Base-by-base conservation (phyloP, 83 land plant species). In the Picea mariana region DNA sequence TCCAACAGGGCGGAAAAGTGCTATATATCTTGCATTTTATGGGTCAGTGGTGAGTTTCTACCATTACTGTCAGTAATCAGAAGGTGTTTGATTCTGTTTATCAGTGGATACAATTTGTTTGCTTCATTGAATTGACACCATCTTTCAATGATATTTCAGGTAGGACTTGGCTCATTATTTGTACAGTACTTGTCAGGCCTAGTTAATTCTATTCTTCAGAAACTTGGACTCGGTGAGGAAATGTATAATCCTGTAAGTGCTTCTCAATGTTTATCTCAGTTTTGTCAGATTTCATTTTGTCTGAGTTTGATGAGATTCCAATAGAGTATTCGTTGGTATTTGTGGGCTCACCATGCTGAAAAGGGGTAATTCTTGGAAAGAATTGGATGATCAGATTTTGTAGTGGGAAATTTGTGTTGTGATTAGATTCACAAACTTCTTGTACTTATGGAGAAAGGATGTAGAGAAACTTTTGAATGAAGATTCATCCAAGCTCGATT, bases 1-100 rank as follows among this genome's bases (percentile, higher is more conserved):
- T 24, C 99, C 99, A 34, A 90, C 92, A 47, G 98, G 98, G 44
- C 90, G 99, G 81, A 96, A 96, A 85, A 96, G 90, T 76, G 59
- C 90, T 38, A 79, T 96, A 20, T 96, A 93, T 85, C 82, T 93
- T 38, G 69, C 87, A 21, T 72, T 96, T 18, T 95, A 93, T 88
- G 98, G 99, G 40, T 90, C 97, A 65, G 78, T 91, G 89, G 99
- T 96, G 75, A 86, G 94, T 84, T 27, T 65, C 3, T 55, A 20
- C 18, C 9, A 49, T 65, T 38, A 16, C 44, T 52, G 21, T 83
- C 11, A 62, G 21, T 81, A 47, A 31, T 80, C 15, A 31, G 27
- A 79, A 6, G 67, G 17, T 49, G 31, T 60, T 58, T 27, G 31
- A 24, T 76, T 80, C 65, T 13, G 67, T 47, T 72, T 84, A 44